These are phyloP conservation scores for Volvox reticuliferus DNA, from an alignment of 139 green algal species.

Conservation along the genomic window DNA sequence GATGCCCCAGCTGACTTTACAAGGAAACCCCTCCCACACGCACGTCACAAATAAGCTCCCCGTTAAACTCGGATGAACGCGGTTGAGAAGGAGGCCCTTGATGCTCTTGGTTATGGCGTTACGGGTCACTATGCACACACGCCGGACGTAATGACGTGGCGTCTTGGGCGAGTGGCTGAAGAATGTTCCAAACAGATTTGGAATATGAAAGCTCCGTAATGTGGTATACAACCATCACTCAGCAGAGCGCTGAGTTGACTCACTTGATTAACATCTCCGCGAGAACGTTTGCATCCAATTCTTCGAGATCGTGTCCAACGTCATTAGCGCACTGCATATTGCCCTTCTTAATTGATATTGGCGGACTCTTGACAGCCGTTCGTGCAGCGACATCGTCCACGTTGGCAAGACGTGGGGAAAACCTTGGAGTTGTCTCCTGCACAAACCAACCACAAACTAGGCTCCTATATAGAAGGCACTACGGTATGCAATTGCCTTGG, in stretches of 20 bases:
- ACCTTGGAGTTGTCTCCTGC: not conserved
- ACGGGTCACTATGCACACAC: no score
- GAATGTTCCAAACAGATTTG: no score
- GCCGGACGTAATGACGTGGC: no score
- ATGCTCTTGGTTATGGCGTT: no score
- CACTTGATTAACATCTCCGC: conserved; percentile 24
- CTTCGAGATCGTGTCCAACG: not conserved
- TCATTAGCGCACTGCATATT: not conserved
- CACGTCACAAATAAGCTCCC: no score
- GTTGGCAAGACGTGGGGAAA: not conserved
- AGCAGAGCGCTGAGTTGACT: not conserved
- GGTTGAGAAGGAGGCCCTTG: no score
- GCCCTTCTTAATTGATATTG: not conserved
- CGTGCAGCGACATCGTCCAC: not conserved
- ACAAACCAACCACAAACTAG: not conserved
- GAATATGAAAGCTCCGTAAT: no score
- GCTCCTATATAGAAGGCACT: not conserved
- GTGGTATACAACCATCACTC: no score
- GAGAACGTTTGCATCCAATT: conserved; percentile 6
- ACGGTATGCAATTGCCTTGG: not conserved
- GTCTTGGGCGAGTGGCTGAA: no score
- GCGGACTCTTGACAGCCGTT: not conserved
- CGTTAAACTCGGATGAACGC: no score
- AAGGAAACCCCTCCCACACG: no score
- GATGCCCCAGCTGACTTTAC: no score